Base-by-base conservation (phyloP, 768 basidiomycete genomes). In the Kwoniella shandongensis region DNA sequence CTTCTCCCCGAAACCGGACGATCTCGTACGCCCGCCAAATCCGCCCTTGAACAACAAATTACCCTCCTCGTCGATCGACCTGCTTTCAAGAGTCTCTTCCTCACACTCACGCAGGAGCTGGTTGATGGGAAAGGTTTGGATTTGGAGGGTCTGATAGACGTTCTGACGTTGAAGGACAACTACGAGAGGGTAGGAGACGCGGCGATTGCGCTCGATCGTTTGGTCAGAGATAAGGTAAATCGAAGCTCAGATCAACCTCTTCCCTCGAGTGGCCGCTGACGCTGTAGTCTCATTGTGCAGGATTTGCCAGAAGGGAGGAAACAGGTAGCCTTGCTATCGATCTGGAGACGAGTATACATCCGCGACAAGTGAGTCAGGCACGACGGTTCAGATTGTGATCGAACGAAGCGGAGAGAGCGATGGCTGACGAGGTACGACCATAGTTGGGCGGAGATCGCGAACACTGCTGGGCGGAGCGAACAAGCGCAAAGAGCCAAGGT, bases 311-410 rank as follows among this genome's bases (percentile, higher is more conserved):
- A 85, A 56, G 83, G 83, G 29, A 81, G 92, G 45, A 82, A 81
- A 72, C 69, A 81, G 39, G 84, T 87, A 23, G 86, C 89, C 3
- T 83, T 88, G 68, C 81, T 85, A 44, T 85, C 84, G 29, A 81
- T 89, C 15, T 97, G 93, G 93, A 83, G 93, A 32, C 81, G 93
- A 27, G 83, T 94, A 44, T 94, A 88, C 71, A 81, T 88, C 49
- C 86, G 89, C 48, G 91, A 97, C 73, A 84, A 96, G 92, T 94
- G 75, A 59, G 86, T 80, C 8, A 46, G 2, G 20, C 10, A n/a
- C n/a, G n/a, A n/a, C n/a, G n/a, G n/a, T n/a, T n/a, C n/a, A n/a
- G n/a, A n/a, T n/a, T n/a, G n/a, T 44, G 11, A 10, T 44, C 11
- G 22, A 44, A 18, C 13, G 22, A 44, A 22, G 20, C 8, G 41